Percentiles rank a stretch among this genome's conserved stretches.
These are phyloP conservation scores for Pyrenophora graminea DNA, from an alignment of 2,329 filamentous ascomycete genomes.

Conservation along the genomic window DNA sequence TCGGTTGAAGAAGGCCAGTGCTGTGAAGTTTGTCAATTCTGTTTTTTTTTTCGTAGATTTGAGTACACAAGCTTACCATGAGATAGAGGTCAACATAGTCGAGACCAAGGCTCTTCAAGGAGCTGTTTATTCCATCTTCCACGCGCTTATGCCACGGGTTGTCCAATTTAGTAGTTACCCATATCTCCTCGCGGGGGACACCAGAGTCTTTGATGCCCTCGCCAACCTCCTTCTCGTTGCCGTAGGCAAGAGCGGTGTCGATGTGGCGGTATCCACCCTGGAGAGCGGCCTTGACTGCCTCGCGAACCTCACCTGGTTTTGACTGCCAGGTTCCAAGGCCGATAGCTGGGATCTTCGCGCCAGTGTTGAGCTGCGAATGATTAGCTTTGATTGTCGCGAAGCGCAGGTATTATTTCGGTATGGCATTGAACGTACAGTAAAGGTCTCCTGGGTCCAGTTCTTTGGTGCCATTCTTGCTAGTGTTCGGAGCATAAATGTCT, in stretches of 20 bases:
- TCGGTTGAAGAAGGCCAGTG: slow-evolving; percentile 69
- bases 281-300: slow-evolving; percentile 72
- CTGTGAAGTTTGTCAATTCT: slow-evolving; percentile 19
- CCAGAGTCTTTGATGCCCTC: slow-evolving; percentile 69
- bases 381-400: slow-evolving; percentile 2
- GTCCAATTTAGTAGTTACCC: slow-evolving; percentile 81
- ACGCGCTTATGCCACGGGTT: slow-evolving; percentile 73
- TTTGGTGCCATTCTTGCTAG: slow-evolving; percentile 39
- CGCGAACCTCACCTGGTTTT: slow-evolving; percentile 67
- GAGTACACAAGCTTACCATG: slow-evolving; percentile 51
- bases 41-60: background rate
- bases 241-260: slow-evolving; percentile 76
- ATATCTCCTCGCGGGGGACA: slow-evolving; percentile 69
- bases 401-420: background rate
- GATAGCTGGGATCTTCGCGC: slow-evolving; percentile 76
- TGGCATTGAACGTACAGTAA: slow-evolving; percentile 17
- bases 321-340: slow-evolving; percentile 83
- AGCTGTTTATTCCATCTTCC: slow-evolving; percentile 62
- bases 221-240: slow-evolving; percentile 76
- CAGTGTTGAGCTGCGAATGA: slow-evolving; percentile 50
- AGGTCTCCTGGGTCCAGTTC: slow-evolving; percentile 45
- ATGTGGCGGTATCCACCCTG: slow-evolving; percentile 73
- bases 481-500: slow-evolving; percentile 29
- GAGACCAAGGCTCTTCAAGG: slow-evolving; percentile 64
- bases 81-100: slow-evolving; percentile 73